Evolutionary conservation across 306 rosid genomes (phyloP), one percentile per base, ranked within the genome.

Genomic region (Macrotyloma uniflorum): DNA sequence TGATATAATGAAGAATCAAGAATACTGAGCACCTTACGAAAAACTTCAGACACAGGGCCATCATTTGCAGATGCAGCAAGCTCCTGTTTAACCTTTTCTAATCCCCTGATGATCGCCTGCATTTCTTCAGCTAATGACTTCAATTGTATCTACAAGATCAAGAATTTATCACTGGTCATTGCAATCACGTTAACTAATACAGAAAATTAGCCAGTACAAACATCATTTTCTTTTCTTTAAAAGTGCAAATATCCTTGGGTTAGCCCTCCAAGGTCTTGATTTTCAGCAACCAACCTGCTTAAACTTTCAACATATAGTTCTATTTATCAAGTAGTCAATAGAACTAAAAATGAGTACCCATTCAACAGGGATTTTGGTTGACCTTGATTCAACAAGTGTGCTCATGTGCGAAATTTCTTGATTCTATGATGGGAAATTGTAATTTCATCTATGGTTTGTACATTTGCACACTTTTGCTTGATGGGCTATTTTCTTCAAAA

Each of bases 91-190:
- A 96, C 93, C 88, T 93, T 93, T 83, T 91, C 93, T 78, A 96
- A 77, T 51, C 99, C 99, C 85, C 88, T 96, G 70, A 83, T 93
- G 84, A 96, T 89, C 59, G 98, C 97, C 81, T 89, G 94, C 99
- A 96, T 96, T 86, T 96, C 99, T 90, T 96, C 98, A 49, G 99
- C 98, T 84, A 96, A 90, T 67, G 97, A 88, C 86, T 96, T 96
- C 89, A 96, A 88, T 93, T 93, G 99, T 85, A 96, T 93, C 99
- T 96, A 89, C 76, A 88, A 79, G 76, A 69, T 64, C 30, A 28
- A 42, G 53, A 74, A 61, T 63, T 66, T 67, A 63, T 78, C 75
- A 79, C 26, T 18, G 33, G 30, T 51, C 40, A 75, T 67, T 68
- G 61, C 10, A 51, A 70, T 32, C 67, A 58, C 58, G 46, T 66